Evolutionary conservation across 2,329 filamentous ascomycete genomes (phyloP).

Genomic region (Ascochyta koolunga): DNA sequence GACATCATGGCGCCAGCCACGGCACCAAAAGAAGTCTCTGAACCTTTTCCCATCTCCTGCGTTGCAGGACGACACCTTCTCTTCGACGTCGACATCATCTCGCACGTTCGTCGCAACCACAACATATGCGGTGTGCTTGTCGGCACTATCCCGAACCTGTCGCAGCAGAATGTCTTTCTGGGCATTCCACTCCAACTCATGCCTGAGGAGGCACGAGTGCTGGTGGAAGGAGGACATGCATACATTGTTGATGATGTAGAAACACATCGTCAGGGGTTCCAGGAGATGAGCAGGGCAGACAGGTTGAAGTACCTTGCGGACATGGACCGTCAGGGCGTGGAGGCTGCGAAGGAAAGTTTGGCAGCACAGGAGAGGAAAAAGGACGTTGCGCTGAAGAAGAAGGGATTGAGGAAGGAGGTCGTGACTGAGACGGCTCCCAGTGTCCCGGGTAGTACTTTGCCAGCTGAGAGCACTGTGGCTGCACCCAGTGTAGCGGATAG

Average conservation of each 20-base stretch:
- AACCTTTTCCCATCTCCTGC: conserved; percentile 78
- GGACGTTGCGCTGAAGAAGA: conserved; percentile 58
- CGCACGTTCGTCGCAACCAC: conserved; percentile 77
- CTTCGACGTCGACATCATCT: conserved; percentile 83
- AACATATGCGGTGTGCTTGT: conserved; percentile 85
- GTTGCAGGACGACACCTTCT: conserved; percentile 84
- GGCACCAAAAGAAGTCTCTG: conserved; percentile 43
- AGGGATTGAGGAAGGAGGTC: conserved; percentile 42
- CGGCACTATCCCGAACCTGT: conserved; percentile 87
- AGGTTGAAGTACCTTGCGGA: conserved; percentile 66
- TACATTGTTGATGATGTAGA: conserved; percentile 80
- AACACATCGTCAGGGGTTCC: conserved; percentile 70
- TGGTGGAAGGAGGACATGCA: conserved; percentile 77
- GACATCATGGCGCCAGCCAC: conserved; percentile 39
- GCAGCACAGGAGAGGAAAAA: conserved; percentile 58
- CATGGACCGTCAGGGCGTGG: conserved; percentile 61
- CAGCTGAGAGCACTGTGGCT: not conserved
- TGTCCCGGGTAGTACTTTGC: conserved; percentile 10
- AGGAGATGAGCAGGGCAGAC: conserved; percentile 62
- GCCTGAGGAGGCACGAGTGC: conserved; percentile 83
- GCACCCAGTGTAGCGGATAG: conserved; percentile 18
- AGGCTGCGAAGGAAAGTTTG: conserved; percentile 54
- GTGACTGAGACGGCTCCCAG: conserved; percentile 6
- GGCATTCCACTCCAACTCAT: conserved; percentile 88
- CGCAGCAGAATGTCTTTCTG: conserved; percentile 93